phyloP scores from a whole-genome alignment of 2,329 filamentous ascomycete genomes.

The Penicillium sp. region DNA sequence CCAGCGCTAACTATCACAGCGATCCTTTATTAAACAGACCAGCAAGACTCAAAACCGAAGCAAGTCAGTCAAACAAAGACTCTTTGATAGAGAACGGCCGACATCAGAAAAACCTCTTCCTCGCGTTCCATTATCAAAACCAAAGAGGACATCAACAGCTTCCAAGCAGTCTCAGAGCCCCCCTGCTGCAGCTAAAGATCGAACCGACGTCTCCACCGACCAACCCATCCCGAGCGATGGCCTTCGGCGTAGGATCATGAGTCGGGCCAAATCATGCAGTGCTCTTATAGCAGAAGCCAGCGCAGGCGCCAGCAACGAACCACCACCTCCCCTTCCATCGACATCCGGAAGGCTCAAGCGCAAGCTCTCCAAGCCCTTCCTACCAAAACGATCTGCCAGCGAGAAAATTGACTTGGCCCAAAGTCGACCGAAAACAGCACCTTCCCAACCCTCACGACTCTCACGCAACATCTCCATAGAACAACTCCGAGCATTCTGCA shows the following conservation, averaged over 20 bases:
- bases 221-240: conserved; percentile 13
- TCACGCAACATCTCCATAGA: conserved; percentile 30
- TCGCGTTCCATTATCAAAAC: conserved; percentile 24
- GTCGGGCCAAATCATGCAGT: conserved; percentile 27
- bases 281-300: conserved; percentile 15
- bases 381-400: conserved; percentile 20
- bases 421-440: conserved; percentile 30
- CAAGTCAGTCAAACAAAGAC: conserved; percentile 26
- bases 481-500: conserved; percentile 26
- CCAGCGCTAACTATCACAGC: conserved; percentile 18
- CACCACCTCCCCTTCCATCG: conserved; percentile 12
- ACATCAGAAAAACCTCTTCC: conserved; percentile 34
- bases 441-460: conserved; percentile 23
- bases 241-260: conserved; percentile 15
- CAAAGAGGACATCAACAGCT: conserved; percentile 14
- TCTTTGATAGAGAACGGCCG: conserved; percentile 25
- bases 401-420: conserved; percentile 14
- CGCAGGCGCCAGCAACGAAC: conserved; percentile 5
- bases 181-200: conserved; percentile 16
- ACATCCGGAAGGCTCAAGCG: conserved; percentile 23
- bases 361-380: conserved; percentile 27
- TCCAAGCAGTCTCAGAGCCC: conserved; percentile 10
- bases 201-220: conserved; percentile 19
- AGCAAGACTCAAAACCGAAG: conserved; percentile 12
- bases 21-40: conserved; percentile 21